These are phyloP conservation scores for Staphylotrichum tortipilum DNA, from an alignment of 495 filamentous ascomycete species.

Conservation along the genomic window DNA sequence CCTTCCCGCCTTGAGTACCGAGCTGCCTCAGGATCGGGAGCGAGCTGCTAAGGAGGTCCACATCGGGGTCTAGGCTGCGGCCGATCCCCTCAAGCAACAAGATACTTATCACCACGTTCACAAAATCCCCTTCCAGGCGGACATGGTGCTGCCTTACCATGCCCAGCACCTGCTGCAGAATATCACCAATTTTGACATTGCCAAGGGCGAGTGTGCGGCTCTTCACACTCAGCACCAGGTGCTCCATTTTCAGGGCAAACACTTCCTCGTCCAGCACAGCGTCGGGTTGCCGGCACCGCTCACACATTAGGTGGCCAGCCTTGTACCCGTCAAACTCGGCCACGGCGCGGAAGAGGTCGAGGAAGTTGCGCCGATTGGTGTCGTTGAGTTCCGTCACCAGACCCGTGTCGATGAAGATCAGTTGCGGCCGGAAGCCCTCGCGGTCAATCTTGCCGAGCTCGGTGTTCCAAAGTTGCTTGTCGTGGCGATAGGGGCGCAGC, in stretches of 20 bases:
- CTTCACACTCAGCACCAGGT: slow-evolving; percentile 84
- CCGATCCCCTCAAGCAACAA: slow-evolving; percentile 93
- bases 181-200: slow-evolving; percentile 93
- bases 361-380: slow-evolving; percentile 79
- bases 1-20: slow-evolving; percentile 65
- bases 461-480: slow-evolving; percentile 55
- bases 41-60: slow-evolving; percentile 81
- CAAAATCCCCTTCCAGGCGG: slow-evolving; percentile 92
- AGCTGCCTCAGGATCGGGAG: slow-evolving; percentile 86
- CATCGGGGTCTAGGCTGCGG: slow-evolving; percentile 69
- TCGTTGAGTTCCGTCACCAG: slow-evolving; percentile 90
- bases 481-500: slow-evolving; percentile 60
- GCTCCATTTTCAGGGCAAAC: slow-evolving; percentile 94
- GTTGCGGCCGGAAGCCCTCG: slow-evolving; percentile 86
- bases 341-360: slow-evolving; percentile 91
- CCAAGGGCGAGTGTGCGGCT: slow-evolving; percentile 83
- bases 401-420: slow-evolving; percentile 97
- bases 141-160: slow-evolving; percentile 96
- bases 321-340: slow-evolving; percentile 97
- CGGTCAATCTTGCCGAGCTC: slow-evolving; percentile 71
- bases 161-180: slow-evolving; percentile 75
- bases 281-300: slow-evolving; percentile 83
- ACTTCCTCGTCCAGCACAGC: slow-evolving; percentile 80
- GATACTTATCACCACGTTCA: slow-evolving; percentile 95
- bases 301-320: slow-evolving; percentile 91